Evolutionary conservation across 805 yeast species (phyloP).

Genomic region (Yamadazyma takamatsuzukensis): DNA sequence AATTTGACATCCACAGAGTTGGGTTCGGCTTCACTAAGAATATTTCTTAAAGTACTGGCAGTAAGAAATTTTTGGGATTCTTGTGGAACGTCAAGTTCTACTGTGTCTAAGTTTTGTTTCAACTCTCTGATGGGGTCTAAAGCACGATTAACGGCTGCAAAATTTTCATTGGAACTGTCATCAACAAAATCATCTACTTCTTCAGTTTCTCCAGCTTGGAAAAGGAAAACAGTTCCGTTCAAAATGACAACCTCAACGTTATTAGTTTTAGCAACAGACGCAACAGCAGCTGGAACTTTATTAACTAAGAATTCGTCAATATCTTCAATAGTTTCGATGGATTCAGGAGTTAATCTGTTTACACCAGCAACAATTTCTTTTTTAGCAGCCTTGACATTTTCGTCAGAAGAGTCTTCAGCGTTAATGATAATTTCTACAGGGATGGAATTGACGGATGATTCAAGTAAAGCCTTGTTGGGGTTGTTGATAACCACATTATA

Average conservation of each 20-base stretch:
- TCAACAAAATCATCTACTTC: conserved; percentile 53
- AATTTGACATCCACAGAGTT: conserved; percentile 46
- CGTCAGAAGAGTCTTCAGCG: conserved; percentile 38
- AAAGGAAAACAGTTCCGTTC: conserved; percentile 51
- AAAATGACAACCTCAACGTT: conserved; percentile 59
- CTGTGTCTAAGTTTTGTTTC: conserved; percentile 50
- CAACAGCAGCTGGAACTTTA: conserved; percentile 42
- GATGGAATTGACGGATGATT: conserved; percentile 40
- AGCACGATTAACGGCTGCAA: conserved; percentile 51
- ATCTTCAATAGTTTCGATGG: conserved; percentile 55
- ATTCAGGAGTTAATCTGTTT: conserved; percentile 66
- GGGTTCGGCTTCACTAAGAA: conserved; percentile 33
- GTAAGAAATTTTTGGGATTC: conserved; percentile 56
- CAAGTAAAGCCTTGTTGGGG: conserved; percentile 39
- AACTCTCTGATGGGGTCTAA: conserved; percentile 58
- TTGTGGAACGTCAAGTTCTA: conserved; percentile 48
- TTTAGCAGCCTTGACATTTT: conserved; percentile 55
- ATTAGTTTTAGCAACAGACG: conserved; percentile 38
- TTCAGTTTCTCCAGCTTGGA: conserved; percentile 22
- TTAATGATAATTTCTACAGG: conserved; percentile 60
- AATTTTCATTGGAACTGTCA: conserved; percentile 63
- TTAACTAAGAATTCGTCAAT: conserved; percentile 59
- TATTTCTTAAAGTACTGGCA: conserved; percentile 56
- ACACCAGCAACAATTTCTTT: conserved; percentile 70
- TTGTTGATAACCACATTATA: conserved; percentile 36